Conservation (phyloP, 768 basidiomycete genomes). For the Podaxis sp. region DNA sequence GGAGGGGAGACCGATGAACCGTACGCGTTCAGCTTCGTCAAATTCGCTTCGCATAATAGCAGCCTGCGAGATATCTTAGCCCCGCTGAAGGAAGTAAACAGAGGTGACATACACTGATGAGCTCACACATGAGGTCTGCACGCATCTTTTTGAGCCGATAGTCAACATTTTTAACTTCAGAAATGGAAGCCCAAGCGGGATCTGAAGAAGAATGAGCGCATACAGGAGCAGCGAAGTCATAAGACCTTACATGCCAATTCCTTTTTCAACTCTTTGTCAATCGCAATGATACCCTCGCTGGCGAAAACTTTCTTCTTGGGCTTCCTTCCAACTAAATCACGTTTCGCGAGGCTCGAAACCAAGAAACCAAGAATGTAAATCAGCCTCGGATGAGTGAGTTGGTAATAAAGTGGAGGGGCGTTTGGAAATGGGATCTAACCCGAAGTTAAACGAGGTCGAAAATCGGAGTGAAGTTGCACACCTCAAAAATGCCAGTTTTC, state of each 20-base stretch:
- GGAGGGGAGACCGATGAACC: slow-evolving; percentile 20
- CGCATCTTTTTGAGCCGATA: slow-evolving; percentile 54
- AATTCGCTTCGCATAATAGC: slow-evolving; percentile 68
- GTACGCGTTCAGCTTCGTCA: slow-evolving; percentile 52
- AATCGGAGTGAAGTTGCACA: slow-evolving; percentile 12
- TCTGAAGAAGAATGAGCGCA: slow-evolving; percentile 30
- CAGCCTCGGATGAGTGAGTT: slow-evolving; percentile 64
- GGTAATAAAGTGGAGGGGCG: slow-evolving; percentile 45
- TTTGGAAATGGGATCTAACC: slow-evolving; percentile 31
- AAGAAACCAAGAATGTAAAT: slow-evolving; percentile 64
- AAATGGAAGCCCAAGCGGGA: slow-evolving; percentile 47
- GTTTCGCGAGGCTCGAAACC: slow-evolving; percentile 59
- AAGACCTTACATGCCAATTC: slow-evolving; percentile 33
- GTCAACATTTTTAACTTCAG: slow-evolving; percentile 46
- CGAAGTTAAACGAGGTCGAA: slow-evolving; percentile 19
- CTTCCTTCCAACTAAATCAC: slow-evolving; percentile 68
- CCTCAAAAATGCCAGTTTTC: slow-evolving; percentile 29
- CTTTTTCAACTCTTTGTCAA: slow-evolving; percentile 42
- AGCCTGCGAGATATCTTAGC: slow-evolving; percentile 33
- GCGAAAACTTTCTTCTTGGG: slow-evolving; percentile 73
- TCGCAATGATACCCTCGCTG: slow-evolving; percentile 49
- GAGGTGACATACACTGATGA: slow-evolving; percentile 47
- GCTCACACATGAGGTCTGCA: slow-evolving; percentile 68
- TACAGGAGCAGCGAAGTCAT: neutral
- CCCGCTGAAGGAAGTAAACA: neutral